Evolutionary conservation across 257 asterid genomes (phyloP).

Genomic region (Agastache rugosa): DNA sequence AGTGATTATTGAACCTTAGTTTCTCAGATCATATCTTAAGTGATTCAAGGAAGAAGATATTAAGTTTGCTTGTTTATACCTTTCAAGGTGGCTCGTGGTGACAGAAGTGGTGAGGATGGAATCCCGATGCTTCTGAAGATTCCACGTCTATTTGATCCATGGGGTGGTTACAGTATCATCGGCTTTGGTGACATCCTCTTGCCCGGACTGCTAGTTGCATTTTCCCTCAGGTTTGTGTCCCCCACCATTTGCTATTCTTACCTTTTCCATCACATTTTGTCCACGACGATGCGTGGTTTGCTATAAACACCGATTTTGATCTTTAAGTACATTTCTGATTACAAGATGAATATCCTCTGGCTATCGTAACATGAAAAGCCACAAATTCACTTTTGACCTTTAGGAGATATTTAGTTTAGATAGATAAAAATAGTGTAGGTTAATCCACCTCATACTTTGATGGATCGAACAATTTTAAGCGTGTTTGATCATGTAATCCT

Average conservation of each 20-base stretch:
- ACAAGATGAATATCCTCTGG: too few relatives aligned
- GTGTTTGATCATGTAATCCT: not conserved
- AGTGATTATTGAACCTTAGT: conserved; percentile 41
- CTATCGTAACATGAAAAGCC: not conserved
- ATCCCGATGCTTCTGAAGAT: conserved; percentile 89
- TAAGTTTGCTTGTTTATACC: conserved; percentile 16
- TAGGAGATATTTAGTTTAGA: too few relatives aligned
- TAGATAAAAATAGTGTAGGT: not conserved
- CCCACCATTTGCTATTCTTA: conserved; percentile 1
- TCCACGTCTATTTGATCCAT: conserved; percentile 93
- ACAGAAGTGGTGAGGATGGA: conserved; percentile 87
- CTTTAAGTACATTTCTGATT: not conserved
- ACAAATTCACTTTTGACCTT: not conserved
- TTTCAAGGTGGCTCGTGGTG: conserved; percentile 90
- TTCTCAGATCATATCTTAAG: not conserved
- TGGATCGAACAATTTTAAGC: not conserved
- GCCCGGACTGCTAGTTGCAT: conserved; percentile 82
- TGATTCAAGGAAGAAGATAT: conserved; percentile 27
- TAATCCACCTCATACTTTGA: not conserved
- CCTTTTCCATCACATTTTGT: conserved; percentile 1
- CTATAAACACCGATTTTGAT: not conserved
- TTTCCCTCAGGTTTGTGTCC: conserved; percentile 74
- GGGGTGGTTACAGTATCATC: conserved; percentile 94
- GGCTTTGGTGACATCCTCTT: conserved; percentile 92
- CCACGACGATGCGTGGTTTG: not conserved